Evolutionary conservation across 2,329 filamentous ascomycete genomes (phyloP).

Genomic region (Fusarium irregulare): DNA sequence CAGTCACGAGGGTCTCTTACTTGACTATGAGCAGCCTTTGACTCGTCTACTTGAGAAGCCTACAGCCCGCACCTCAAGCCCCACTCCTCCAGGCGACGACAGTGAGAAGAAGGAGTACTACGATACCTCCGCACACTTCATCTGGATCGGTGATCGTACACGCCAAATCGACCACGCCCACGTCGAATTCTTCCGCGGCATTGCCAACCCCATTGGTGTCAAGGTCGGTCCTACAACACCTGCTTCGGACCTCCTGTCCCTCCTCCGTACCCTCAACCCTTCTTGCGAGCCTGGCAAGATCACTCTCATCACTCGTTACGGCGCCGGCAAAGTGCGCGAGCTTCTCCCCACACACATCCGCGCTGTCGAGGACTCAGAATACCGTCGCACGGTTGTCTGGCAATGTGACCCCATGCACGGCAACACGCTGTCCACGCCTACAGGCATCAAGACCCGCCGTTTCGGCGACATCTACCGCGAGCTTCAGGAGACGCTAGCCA

Average conservation of each 20-base stretch:
- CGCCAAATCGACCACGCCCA: constrained; percentile 93
- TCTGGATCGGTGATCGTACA: constrained; percentile 98
- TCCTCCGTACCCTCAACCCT: constrained; percentile 90
- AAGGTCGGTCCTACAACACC: constrained; percentile 93
- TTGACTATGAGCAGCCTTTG: constrained; percentile 93
- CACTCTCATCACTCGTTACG: constrained; percentile 95
- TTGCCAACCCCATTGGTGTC: constrained; percentile 95
- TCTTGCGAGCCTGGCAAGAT: constrained; percentile 86
- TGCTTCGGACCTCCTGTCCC: constrained; percentile 76
- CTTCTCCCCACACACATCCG: constrained; percentile 88
- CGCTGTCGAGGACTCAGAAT: constrained; percentile 84
- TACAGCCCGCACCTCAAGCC: constrained; percentile 46
- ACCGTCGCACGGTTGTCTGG: constrained; percentile 80
- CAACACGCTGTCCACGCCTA: constrained; percentile 74
- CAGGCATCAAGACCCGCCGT: constrained; percentile 89
- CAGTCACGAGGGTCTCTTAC: constrained; percentile 90
- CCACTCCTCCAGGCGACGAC: constrained; percentile 58
- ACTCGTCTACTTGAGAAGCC: constrained; percentile 81
- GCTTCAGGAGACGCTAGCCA: constrained; percentile 82
- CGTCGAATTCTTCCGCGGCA: constrained; percentile 96
- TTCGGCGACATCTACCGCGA: constrained; percentile 93
- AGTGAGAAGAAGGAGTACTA: constrained; percentile 74
- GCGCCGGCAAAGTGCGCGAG: constrained; percentile 77
- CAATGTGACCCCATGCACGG: constrained; percentile 99
- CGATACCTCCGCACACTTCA: constrained; percentile 94